These are phyloP conservation scores for Clonostachys chloroleuca DNA, from an alignment of 2,329 filamentous ascomycete species.

Conservation along the genomic window DNA sequence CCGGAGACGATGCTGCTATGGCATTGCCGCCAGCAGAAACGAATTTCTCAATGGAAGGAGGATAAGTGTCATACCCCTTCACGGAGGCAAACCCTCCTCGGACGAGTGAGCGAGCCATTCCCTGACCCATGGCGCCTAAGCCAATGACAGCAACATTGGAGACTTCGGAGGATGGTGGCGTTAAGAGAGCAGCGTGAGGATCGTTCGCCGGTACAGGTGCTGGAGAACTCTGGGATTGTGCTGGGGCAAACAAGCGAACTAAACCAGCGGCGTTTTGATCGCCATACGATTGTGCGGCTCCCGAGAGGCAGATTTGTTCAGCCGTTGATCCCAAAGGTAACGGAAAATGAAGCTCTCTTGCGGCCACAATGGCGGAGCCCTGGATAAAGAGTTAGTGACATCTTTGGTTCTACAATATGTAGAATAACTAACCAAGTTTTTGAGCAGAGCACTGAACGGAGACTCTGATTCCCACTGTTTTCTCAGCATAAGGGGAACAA, in stretches of 20 bases:
- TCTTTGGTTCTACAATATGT: background rate
- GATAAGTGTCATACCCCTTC: conserved; percentile 23
- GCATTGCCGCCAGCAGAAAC: conserved; percentile 12
- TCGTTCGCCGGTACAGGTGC: conserved; percentile 1
- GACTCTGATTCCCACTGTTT: conserved; percentile 36
- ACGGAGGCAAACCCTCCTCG: conserved; percentile 22
- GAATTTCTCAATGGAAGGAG: conserved; percentile 20
- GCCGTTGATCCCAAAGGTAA: conserved; percentile 24
- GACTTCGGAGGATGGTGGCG: conserved; percentile 7
- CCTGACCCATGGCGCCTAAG: conserved; percentile 29
- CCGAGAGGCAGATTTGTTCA: conserved; percentile 23
- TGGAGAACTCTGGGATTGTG: conserved; percentile 6
- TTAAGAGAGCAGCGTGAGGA: background rate
- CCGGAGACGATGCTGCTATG: conserved; percentile 13
- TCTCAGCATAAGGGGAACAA: conserved; percentile 46
- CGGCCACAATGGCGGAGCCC: background rate
- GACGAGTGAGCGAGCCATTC: conserved; percentile 24
- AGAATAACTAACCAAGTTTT: conserved; percentile 21
- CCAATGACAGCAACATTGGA: conserved; percentile 26
- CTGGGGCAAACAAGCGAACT: conserved; percentile 14
- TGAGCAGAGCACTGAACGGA: conserved; percentile 25
- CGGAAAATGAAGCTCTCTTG: conserved; percentile 20
- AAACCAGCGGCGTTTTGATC: conserved; percentile 17
- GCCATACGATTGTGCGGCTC: conserved; percentile 16
- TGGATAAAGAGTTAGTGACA: background rate